Percentiles rank a stretch among this genome's conserved stretches.
phyloP scores from a whole-genome alignment of 1,284 basidiomycete genomes.

The Irpex sp. region DNA sequence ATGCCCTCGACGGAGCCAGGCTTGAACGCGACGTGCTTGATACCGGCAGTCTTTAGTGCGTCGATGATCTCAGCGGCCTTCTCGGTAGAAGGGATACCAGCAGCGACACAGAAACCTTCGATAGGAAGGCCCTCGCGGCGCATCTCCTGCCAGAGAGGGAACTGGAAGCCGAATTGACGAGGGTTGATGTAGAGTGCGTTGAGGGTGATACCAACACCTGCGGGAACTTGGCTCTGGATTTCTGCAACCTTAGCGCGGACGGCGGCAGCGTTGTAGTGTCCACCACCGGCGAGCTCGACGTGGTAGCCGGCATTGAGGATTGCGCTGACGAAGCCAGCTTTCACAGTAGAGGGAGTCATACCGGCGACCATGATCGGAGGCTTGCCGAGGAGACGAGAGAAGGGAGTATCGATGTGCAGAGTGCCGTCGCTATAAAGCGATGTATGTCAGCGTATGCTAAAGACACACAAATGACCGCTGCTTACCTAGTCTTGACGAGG shows the following conservation, averaged over 20 bases:
- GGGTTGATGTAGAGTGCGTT: conserved; percentile 99
- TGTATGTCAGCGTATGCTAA: background rate
- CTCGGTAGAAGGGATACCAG: conserved; percentile 95
- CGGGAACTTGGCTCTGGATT: conserved; percentile 79
- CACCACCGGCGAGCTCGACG: conserved; percentile 95
- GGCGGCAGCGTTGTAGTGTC: conserved; percentile 89
- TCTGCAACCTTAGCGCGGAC: conserved; percentile 89
- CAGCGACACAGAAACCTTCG: conserved; percentile 98
- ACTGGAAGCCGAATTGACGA: conserved; percentile 94
- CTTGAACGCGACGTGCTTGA: conserved; percentile 96
- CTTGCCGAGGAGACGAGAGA: conserved; percentile 93
- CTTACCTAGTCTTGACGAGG: conserved; percentile 86
- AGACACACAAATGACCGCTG: background rate
- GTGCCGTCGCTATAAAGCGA: conserved; percentile 71
- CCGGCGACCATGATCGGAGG: conserved; percentile 98
- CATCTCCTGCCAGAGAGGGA: conserved; percentile 98
- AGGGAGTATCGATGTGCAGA: conserved; percentile 91
- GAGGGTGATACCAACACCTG: conserved; percentile 89
- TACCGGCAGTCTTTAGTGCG: conserved; percentile 54
- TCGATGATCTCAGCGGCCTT: conserved; percentile 69
- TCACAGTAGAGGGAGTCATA: conserved; percentile 95
- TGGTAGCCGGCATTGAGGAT: conserved; percentile 94
- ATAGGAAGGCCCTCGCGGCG: conserved; percentile 91
- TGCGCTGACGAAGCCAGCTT: conserved; percentile 89
- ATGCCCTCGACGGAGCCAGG: conserved; percentile 97